Percentiles rank a stretch among this genome's conserved stretches.
Conservation (phyloP, 352 stramenopile species). For the Bremia lactucae region DNA sequence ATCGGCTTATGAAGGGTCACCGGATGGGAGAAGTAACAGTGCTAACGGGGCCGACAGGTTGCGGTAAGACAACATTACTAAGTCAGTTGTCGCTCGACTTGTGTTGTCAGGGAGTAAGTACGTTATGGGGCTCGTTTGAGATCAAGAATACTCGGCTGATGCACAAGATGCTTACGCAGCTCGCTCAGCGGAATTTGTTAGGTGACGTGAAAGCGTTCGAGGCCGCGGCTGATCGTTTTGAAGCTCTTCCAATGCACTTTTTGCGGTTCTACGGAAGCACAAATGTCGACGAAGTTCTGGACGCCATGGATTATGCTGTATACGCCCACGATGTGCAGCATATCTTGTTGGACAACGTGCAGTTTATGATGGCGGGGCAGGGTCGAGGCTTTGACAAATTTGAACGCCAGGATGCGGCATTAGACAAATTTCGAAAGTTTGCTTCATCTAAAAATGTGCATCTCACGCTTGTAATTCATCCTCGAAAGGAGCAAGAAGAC, state of each 20-base stretch:
- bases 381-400: constrained; percentile 83
- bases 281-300: constrained; percentile 90
- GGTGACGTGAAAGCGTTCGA: constrained; percentile 76
- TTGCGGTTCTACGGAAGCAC: constrained; percentile 97
- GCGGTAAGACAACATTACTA: constrained; percentile 91
- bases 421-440: constrained; percentile 96
- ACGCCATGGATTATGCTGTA: constrained; percentile 97
- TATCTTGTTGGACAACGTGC: constrained; percentile 99
- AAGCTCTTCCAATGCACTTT: constrained; percentile 95
- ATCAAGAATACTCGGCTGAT: constrained; percentile 97
- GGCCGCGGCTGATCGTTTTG: constrained; percentile 81
- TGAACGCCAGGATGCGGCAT: constrained; percentile 84
- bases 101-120: constrained; percentile 93
- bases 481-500: constrained; percentile 96
- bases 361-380: constrained; percentile 97
- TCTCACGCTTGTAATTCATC: constrained; percentile 97
- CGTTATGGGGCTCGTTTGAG: constrained; percentile 98
- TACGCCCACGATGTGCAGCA: constrained; percentile 98
- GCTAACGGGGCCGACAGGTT: constrained; percentile 95
- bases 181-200: constrained; percentile 57
- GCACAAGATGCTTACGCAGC: constrained; percentile 97
- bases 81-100: constrained; percentile 86
- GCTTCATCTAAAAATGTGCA: constrained; percentile 96
- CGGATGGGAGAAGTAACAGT: constrained; percentile 97
- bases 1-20: constrained; percentile 93